Evolutionary conservation across 352 stramenopile genomes (phyloP).

Genomic region (Thraustotheca clavata): DNA sequence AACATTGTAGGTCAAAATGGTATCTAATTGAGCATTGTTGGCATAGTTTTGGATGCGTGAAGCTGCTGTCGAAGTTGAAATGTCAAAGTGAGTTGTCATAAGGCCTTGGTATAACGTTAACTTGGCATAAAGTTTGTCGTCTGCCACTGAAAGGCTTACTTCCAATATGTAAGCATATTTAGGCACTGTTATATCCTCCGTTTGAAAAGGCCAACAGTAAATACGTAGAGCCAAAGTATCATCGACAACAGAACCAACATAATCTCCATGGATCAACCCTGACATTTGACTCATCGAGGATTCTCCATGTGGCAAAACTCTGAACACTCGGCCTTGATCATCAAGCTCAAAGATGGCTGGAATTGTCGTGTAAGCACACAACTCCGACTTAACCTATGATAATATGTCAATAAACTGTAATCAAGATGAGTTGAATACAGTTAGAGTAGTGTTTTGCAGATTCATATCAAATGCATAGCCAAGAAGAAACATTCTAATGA

Average conservation of each 20-base stretch:
- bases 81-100: background rate
- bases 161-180: background rate
- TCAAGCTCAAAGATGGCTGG: slow-evolving; percentile 39
- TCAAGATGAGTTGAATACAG: background rate
- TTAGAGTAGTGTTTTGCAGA: background rate
- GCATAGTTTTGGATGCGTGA: background rate
- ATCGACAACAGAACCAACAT: slow-evolving; percentile 23
- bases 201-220: slow-evolving; percentile 2
- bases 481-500: background rate
- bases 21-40: background rate
- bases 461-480: background rate
- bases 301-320: slow-evolving; percentile 45
- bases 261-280: slow-evolving; percentile 39
- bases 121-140: background rate
- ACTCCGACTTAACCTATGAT: background rate
- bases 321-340: slow-evolving; percentile 44
- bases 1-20: background rate
- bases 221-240: background rate
- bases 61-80: background rate
- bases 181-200: background rate
- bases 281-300: slow-evolving; percentile 27
- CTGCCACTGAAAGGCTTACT: background rate
- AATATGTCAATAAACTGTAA: background rate
- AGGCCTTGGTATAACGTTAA: background rate
- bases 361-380: slow-evolving; percentile 10